These are phyloP conservation scores for Xylariomycetidae sp. DNA, from an alignment of 2,329 filamentous ascomycete genomes.

Conservation along the genomic window DNA sequence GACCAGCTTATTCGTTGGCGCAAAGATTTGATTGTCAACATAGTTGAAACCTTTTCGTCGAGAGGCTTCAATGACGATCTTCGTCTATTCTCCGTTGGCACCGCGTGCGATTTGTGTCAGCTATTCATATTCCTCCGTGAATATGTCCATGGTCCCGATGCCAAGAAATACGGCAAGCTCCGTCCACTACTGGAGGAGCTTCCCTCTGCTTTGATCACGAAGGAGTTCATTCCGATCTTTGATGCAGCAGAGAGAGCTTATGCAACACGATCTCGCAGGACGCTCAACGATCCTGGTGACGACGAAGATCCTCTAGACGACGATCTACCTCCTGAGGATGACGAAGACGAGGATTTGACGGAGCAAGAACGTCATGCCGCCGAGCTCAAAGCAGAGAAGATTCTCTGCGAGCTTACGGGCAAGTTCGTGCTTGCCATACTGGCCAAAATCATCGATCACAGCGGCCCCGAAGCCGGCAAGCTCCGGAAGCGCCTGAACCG, in stretches of 20 bases:
- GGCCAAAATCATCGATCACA: constrained; percentile 67
- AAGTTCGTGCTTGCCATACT: constrained; percentile 80
- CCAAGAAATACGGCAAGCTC: constrained; percentile 49
- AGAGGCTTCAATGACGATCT: constrained; percentile 71
- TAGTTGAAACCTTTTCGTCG: constrained; percentile 65
- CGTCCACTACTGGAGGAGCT: constrained; percentile 66
- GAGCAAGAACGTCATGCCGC: constrained; percentile 57
- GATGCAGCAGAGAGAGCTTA: constrained; percentile 70
- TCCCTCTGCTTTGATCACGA: constrained; percentile 53
- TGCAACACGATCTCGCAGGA: constrained; percentile 63
- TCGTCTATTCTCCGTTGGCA: constrained; percentile 69
- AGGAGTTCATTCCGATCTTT: constrained; percentile 71
- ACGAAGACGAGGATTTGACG: constrained; percentile 49
- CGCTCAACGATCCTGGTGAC: constrained; percentile 59
- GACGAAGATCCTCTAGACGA: constrained; percentile 70
- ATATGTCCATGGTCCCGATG: constrained; percentile 38
- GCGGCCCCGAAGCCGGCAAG: constrained; percentile 54
- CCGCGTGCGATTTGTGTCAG: constrained; percentile 76
- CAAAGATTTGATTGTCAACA: constrained; percentile 54
- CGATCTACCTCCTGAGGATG: constrained; percentile 56
- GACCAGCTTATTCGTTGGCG: constrained; percentile 54
- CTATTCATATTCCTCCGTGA: constrained; percentile 70
- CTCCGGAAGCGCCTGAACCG: constrained; percentile 68
- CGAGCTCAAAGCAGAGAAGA: constrained; percentile 74
- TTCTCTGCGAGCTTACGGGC: constrained; percentile 77